These are phyloP conservation scores for Gracilaria vermiculophylla DNA, from an alignment of 23 red algal species.

Conservation along the genomic window DNA sequence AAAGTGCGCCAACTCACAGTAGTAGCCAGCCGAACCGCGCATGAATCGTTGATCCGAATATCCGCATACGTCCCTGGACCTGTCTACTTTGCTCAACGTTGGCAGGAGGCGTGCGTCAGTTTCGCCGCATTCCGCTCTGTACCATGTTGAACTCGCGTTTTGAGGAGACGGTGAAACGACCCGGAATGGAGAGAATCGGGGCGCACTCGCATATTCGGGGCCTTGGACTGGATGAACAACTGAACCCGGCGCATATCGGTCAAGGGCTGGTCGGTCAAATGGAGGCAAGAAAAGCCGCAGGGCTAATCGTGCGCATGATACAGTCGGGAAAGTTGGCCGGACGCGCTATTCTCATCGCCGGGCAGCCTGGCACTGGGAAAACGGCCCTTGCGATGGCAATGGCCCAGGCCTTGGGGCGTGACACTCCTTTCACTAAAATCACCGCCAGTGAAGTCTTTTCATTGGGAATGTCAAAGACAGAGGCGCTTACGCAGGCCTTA, in stretches of 20 bases:
- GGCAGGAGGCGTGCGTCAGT: too few species aligned
- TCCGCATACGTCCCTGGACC: too few species aligned
- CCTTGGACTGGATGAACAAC: constrained; percentile 74
- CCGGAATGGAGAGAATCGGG: constrained; percentile 87
- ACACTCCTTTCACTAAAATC: constrained; percentile 96
- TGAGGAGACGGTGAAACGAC: constrained; percentile 39
- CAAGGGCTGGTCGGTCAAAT: constrained; percentile 95
- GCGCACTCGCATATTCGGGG: constrained; percentile 98
- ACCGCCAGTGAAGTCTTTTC: constrained; percentile 96
- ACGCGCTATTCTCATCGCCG: constrained; percentile 90
- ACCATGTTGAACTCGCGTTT: constrained; percentile 51
- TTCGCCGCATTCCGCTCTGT: neutral
- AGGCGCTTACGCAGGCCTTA: constrained; percentile 91
- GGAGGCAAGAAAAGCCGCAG: constrained; percentile 86
- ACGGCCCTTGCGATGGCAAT: constrained; percentile 98
- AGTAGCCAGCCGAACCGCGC: too few species aligned
- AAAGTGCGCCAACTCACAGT: too few species aligned
- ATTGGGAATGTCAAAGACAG: constrained; percentile 98
- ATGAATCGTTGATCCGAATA: too few species aligned
- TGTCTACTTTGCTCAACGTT: neutral
- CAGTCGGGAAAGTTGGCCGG: constrained; percentile 82
- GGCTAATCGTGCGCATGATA: constrained; percentile 90
- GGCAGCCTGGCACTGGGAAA: constrained; percentile 94
- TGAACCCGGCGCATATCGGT: constrained; percentile 38
- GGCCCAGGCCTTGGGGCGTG: constrained; percentile 86